A percentile compares a stretch with the other conserved stretches of the same genome.
Conservation (phyloP, 129 eudicot genomes). For the Flaveria sonorensis region DNA sequence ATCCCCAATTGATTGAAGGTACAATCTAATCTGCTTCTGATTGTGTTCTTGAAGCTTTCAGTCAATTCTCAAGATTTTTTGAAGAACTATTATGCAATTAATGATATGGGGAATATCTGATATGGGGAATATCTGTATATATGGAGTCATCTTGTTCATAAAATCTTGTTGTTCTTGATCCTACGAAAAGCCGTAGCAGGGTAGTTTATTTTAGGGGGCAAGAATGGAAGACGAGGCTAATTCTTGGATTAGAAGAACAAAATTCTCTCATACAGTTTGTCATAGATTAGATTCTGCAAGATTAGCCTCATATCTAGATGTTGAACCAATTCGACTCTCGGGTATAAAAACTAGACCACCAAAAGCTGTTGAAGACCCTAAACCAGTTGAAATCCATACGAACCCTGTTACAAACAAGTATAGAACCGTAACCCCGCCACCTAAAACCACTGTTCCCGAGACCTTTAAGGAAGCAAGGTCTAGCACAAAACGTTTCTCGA, state of each 20-base stretch:
- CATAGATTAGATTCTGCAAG: conserved; percentile 71
- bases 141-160: conserved; percentile 27
- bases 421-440: conserved; percentile 73
- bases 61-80: conserved; percentile 20
- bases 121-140: conserved; percentile 15
- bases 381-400: conserved; percentile 41
- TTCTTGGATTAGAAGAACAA: conserved; percentile 92
- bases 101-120: conserved; percentile 15
- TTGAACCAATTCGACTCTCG: conserved; percentile 37
- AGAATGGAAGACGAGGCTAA: conserved; percentile 67
- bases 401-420: conserved; percentile 58
- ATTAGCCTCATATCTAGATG: conserved; percentile 47
- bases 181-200: conserved; percentile 1
- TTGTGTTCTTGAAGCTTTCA: conserved; percentile 27
- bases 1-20: conserved; percentile 7
- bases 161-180: conserved; percentile 6
- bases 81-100: background rate
- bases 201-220: conserved; percentile 20
- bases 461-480: conserved; percentile 85
- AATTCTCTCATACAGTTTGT: conserved; percentile 76
- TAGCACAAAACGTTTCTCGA: conserved; percentile 55
- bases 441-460: conserved; percentile 53
- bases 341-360: conserved; percentile 49
- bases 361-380: conserved; percentile 28
- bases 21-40: background rate